Base-by-base conservation (phyloP, 2,329 filamentous ascomycete species). In the Colletotrichum sidae region DNA sequence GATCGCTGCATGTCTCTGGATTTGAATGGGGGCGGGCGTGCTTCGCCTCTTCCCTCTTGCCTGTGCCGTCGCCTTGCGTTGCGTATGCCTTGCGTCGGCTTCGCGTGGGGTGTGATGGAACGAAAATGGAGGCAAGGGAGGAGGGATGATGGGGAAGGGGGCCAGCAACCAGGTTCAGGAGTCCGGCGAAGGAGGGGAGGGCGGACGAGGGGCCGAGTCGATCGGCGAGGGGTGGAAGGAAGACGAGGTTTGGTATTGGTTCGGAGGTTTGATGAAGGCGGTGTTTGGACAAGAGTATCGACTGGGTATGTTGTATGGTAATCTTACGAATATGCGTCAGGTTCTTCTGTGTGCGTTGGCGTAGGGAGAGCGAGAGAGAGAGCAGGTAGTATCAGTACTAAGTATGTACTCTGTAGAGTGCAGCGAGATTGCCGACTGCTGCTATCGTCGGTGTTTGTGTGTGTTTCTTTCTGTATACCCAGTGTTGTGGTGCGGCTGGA, bases 1-100 rank as follows among this genome's bases (percentile, higher is more conserved):
- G 66, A 60, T 62, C 59, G 64, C 67, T 69, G 68, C 68, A 69
- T 69, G 50, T 64, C 67, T 69, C 45, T 54, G 25, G 50, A 56
- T 34, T 25, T 37, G 46, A 42, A n/a, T 38, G 55, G 46, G 35
- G 34, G 58, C 25, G 25, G 25, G 25, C 25, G 25, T 25, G 25
- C 25, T 25, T 25, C 25, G 25, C 25, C 25, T 25, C 25, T 25
- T 25, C 25, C 25, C 25, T 25, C 25, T 25, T 25, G 25, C 25
- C 25, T 25, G 25, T 25, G 25, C 25, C 25, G 4, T 25, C 25
- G 25, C 25, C 25, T 25, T 25, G 25, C 25, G 25, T 25, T 25
- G 25, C 53, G 39, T 58, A 25, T 57, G 38, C 38, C 54, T 47
- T 37, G 15, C 25, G 17, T 25, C 46, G 25, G 50, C 50, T 61